phyloP scores from a whole-genome alignment of 2,329 filamentous ascomycete species.

The Cladosporium sphaerospermum region DNA sequence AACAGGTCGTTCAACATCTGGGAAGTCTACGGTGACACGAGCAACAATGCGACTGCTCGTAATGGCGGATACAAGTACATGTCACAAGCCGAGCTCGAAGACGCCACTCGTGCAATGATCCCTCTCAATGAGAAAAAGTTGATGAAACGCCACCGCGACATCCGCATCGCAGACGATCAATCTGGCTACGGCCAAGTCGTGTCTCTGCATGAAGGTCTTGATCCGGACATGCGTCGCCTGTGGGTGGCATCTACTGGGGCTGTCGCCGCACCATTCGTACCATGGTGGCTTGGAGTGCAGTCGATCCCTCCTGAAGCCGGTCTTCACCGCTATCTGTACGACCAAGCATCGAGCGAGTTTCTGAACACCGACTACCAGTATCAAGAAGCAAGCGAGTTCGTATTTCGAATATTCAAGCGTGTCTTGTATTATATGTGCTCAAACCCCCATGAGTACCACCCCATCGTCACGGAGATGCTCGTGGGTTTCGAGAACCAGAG shows the following conservation, averaged over 20 bases:
- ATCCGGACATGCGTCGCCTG: constrained; percentile 30
- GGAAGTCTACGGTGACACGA: constrained; percentile 29
- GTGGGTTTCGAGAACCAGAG: constrained; percentile 17
- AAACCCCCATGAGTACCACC: constrained; percentile 13
- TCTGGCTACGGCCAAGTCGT: constrained; percentile 33
- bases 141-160: constrained; percentile 35
- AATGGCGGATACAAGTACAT: constrained; percentile 34
- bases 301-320: constrained; percentile 28
- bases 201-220: constrained; percentile 22
- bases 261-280: constrained; percentile 31
- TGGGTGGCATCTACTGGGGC: constrained; percentile 32
- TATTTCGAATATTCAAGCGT: constrained; percentile 19
- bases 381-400: constrained; percentile 18
- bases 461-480: constrained; percentile 16
- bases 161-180: constrained; percentile 32
- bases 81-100: constrained; percentile 32
- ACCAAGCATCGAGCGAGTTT: constrained; percentile 29
- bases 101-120: constrained; percentile 36
- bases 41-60: constrained; percentile 25
- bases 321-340: constrained; percentile 32
- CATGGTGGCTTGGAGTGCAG: constrained; percentile 32
- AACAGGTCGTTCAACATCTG: constrained; percentile 33
- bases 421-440: constrained; percentile 19
- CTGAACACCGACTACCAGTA: constrained; percentile 30
- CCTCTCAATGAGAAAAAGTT: constrained; percentile 47